Evolutionary conservation across 2,329 filamentous ascomycete genomes (phyloP), one percentile per base, ranked within the genome.

Genomic region (Epichloe uncinata): DNA sequence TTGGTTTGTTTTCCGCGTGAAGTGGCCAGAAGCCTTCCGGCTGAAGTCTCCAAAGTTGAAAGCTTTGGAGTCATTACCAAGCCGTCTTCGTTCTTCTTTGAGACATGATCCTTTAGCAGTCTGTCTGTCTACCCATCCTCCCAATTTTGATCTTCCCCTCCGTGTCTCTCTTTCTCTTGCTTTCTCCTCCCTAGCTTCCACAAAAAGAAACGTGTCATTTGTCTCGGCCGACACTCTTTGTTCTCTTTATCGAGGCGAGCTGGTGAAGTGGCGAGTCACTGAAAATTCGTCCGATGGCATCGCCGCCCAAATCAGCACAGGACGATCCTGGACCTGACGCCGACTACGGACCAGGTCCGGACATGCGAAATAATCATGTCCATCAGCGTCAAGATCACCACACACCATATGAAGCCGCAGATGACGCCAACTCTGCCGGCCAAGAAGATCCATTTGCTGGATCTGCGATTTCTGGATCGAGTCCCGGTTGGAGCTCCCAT

Each of bases 241-340:
- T 51, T 45, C 26, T 35, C 45, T 13, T 37, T 11, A 15, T n/a
- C 11, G 15, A 48, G 18, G 40, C 38, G 33, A 42, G 13, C 8
- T 42, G 20, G n/a, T 36, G 4, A 5, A 34, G 20, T 13, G 38
- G 12, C 34, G 12, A 12, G 8, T 8, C 42, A 13, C 42, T 22
- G 5, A 6, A 30, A 36, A 30, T 18, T 12, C 36, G 12, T 13
- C 33, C 33, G 26, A 53, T 53, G 51, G 16, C 51, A 47, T 53
- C 49, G 45, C 35, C 42, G 34, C 40, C 49, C 6, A 50, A 43
- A 33, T 44, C 49, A 13, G 46, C 38, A 26, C 45, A 50, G 46
- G 46, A 51, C 13, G 36, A 48, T 11, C 30, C 40, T 36, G 47
- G 30, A n/a, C 36, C 47, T 16, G 40, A 50, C 22, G 9, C n/a